Base-by-base conservation (phyloP, 495 filamentous ascomycete species). In the Aspergillus conjunctus region DNA sequence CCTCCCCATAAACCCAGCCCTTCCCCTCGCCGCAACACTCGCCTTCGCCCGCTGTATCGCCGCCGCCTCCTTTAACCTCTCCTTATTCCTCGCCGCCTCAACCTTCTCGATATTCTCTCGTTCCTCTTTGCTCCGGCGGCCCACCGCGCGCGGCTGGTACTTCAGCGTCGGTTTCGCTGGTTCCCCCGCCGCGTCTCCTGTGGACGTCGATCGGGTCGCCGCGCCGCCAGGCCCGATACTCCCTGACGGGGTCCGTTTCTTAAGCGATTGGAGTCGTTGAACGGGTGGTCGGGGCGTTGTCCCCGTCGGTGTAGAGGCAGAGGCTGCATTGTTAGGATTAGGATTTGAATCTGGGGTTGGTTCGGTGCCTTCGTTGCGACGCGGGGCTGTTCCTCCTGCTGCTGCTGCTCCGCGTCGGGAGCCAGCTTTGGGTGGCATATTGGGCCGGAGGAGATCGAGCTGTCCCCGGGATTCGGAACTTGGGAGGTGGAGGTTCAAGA, bases 81-180 rank as follows among this genome's bases (percentile, higher is more conserved):
- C 78, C 34, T 74, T 78, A 37, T 76, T 52, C 15, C 80, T 69
- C 59, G 81, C 71, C 34, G 74, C 73, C 60, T 85, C 82, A 18
- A 76, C 68, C 50, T 73, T 74, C 66, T 80, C 76, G 0, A 78
- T 72, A 12, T 74, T 77, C 33, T 83, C 80, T 58, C 81, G 78
- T 62, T 83, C 82, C 57, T 81, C 79, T 61, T 83, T 79, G 62
- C 75, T 81, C 48, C 80, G 80, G 9, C 81, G 81, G 4, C 64
- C 66, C 5, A 76, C 71, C 0, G 73, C 70, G 44, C 76, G 79
- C 5, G 81, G 81, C 60, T 78, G 71, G 52, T 78, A 80, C 56
- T 84, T 85, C 32, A 84, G 59, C 3, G 68, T 69, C 1, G 77
- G 76, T 57, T 78, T 59, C 4, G 41, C 14, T 0, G 57, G 49